phyloP scores from a whole-genome alignment of 2,329 filamentous ascomycete species.

The Aureobasidium sp. region DNA sequence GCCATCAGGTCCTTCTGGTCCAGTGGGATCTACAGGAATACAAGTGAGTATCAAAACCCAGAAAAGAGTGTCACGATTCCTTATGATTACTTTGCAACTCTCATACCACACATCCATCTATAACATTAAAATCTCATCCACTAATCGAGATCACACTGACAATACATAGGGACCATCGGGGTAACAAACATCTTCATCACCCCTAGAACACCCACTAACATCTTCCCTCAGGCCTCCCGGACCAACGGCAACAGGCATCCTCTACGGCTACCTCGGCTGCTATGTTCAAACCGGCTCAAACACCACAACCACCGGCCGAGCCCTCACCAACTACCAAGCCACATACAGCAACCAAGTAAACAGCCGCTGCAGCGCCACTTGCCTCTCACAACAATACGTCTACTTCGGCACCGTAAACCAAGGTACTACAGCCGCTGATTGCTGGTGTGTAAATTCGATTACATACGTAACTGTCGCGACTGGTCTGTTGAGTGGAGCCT shows the following conservation, averaged over 20 bases:
- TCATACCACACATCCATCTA: too few species aligned
- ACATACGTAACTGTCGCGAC: slow-evolving; percentile 16
- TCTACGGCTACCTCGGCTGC: slow-evolving; percentile 22
- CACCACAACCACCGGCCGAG: slow-evolving; percentile 17
- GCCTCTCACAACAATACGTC: slow-evolving; percentile 13
- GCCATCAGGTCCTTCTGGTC: slow-evolving; percentile 2
- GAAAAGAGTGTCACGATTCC: too few species aligned
- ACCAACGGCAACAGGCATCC: slow-evolving; percentile 10
- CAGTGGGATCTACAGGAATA: neutral
- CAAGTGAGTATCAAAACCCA: neutral
- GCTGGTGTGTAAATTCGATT: slow-evolving; percentile 22
- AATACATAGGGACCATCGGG: slow-evolving; percentile 4
- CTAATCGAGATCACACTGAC: neutral
- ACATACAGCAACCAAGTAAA: slow-evolving; percentile 17
- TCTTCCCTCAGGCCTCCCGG: neutral
- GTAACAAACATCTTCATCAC: neutral
- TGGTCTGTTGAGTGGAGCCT: neutral
- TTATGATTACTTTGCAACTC: too few species aligned
- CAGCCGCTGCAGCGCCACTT: slow-evolving; percentile 17
- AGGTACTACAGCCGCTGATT: slow-evolving; percentile 18
- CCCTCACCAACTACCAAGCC: slow-evolving; percentile 16
- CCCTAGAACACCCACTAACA: neutral
- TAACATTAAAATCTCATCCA: neutral
- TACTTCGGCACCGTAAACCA: slow-evolving; percentile 22
- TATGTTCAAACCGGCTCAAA: slow-evolving; percentile 21